These are phyloP conservation scores for Rhizopogon vesiculosus DNA, from an alignment of 768 basidiomycete species.

Conservation along the genomic window DNA sequence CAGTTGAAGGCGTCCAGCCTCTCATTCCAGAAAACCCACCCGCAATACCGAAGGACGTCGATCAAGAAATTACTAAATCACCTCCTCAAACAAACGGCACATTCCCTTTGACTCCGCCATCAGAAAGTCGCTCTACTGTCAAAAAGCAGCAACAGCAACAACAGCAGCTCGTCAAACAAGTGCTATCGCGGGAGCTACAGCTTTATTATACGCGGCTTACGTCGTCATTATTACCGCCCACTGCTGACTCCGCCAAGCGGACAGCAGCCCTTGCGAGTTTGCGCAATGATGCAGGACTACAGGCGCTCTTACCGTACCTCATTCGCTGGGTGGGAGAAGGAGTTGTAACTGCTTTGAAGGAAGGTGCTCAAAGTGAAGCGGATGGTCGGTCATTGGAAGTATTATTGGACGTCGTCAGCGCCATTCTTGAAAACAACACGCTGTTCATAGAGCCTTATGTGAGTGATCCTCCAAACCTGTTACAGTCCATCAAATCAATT, in stretches of 20 bases:
- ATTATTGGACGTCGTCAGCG: conserved; percentile 78
- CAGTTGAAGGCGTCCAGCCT: conserved; percentile 96
- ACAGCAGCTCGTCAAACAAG: conserved; percentile 83
- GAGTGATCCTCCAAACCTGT: conserved; percentile 27
- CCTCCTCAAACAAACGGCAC: conserved; percentile 21
- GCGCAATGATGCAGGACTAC: conserved; percentile 84
- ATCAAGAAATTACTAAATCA: conserved; percentile 26
- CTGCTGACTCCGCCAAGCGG: conserved; percentile 61
- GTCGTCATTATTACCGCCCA: conserved; percentile 71
- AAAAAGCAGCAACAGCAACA: conserved; percentile 50
- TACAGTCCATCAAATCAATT: background rate
- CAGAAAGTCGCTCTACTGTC: conserved; percentile 20
- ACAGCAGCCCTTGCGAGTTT: conserved; percentile 89
- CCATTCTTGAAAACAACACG: conserved; percentile 80
- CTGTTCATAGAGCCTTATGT: conserved; percentile 97
- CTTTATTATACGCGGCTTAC: conserved; percentile 93
- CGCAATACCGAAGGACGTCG: conserved; percentile 58
- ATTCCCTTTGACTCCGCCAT: conserved; percentile 22
- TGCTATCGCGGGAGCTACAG: conserved; percentile 90
- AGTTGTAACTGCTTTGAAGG: conserved; percentile 57
- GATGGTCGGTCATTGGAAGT: conserved; percentile 76
- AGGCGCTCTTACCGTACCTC: conserved; percentile 88
- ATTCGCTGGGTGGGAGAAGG: conserved; percentile 95
- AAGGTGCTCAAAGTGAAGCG: conserved; percentile 47
- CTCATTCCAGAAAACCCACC: conserved; percentile 95